Evolutionary conservation across 2,329 filamentous ascomycete species (phyloP), one percentile per base, ranked within the genome.

Genomic region (Cercospora nicotianae): DNA sequence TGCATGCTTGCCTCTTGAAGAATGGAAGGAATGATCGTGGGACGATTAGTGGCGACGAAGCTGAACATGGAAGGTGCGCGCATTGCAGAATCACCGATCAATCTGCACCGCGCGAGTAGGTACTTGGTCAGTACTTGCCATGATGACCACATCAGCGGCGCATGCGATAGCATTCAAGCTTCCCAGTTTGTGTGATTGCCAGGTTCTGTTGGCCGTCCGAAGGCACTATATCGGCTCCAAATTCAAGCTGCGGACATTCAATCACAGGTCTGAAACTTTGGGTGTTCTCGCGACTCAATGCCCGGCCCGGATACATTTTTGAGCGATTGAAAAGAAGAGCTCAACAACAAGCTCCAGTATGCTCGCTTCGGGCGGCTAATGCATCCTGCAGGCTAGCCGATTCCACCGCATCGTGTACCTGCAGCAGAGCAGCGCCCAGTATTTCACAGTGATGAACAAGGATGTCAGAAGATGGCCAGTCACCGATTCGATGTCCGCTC

Each of bases 361-460:
- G 30, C 55, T 59, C n/a, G 55, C 55, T 31, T 59, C 28, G 55
- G 30, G 31, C 31, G 55, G 55, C 55, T 58, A 23, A 31, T 58
- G 53, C 53, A 31, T 20, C 26, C 28, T 59, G 55, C 55, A 36
- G 55, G 55, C 18, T 9, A 36, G 55, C 55, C 55, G 55, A 23
- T 13, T 36, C 55, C 55, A 36, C 55, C 30, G 28, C 55, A 31
- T 59, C 55, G 55, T 59, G 55, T 59, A 59, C 30, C 55, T 59
- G 55, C 55, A 59, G 28, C 55, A 16, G 28, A 36, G 1, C 26
- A 31, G 12, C 26, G 55, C 18, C 26, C 28, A 58, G 28, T 18
- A 28, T 33, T 26, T 13, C 48, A 26, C 48, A 53, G 16, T 33
- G 55, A 58, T 33, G 55, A 18, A 33, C 26, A n/a, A 36, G 30